Evolutionary conservation across 208 protist species (phyloP), one percentile per base, ranked within the genome.

Genomic region (Leishmania amazonensis): DNA sequence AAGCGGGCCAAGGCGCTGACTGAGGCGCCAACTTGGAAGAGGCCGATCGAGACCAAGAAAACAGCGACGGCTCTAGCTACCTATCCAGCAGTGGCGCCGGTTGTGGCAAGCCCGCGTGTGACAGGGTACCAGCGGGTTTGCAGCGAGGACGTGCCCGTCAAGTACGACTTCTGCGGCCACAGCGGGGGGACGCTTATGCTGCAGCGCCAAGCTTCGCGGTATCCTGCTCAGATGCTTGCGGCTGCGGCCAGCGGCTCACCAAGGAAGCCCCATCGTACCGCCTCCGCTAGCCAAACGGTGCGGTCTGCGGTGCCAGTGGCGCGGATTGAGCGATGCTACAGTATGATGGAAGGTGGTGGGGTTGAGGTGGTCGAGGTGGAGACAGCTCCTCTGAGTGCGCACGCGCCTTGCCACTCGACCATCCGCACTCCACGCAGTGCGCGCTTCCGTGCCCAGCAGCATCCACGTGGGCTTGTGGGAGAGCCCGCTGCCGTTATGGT

Each of bases 361-460:
- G 64, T 49, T 6, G 40, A 68, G 24, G 53, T 75, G 11, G 71
- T 21, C 2, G 45, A 75, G 0, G n/a, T 54, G 47, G 53, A 38
- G 21, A 57, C 28, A 2, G 60, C 60, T 38, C 81, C 76, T 28
- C 57, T 58, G 0, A 28, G 24, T 7, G 58, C 53, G 21, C 71
- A 40, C 45, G 67, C 72, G 21, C 49, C 45, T 62, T 80, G 75
- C 81, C 70, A 68, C 3, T 80, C 81, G 35, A 45, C 67, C 57
- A 80, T 80, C 49, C 76, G 75, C n/a, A 80, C 81, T 1, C 81
- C 81, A 6, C 76, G 75, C 76, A 84, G 75, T 3, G 54, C 81
- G 6, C 81, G 76, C 42, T 71, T 42, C 53, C 68, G 54, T n/a
- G 67, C 47, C 51, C 53, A 42, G 42, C 38, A 40, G 53, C 73